Base-by-base conservation (phyloP, 371 early-diverging fungal species). In the Syncephalastrum sp. region DNA sequence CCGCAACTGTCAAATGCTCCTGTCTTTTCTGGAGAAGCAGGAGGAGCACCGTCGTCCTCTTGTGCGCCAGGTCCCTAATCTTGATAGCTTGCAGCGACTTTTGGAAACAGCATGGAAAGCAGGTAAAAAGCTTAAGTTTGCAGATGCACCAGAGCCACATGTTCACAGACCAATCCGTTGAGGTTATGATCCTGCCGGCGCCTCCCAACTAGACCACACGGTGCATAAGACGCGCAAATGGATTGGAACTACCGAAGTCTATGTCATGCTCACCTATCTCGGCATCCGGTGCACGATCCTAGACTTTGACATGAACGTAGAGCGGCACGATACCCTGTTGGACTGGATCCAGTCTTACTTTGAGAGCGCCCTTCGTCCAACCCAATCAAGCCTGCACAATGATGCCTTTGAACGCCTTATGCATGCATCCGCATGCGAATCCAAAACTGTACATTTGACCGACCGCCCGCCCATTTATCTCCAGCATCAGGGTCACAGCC, bases 211-310 rank as follows among this genome's bases (percentile, higher is more conserved):
- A 17, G 63, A 67, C 0, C 68, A 82, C 54, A 77, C 70, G 12
- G 82, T 91, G 6, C 66, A 73, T 42, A 79, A 75, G 23, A 87
- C 90, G 8, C 60, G 72, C 13, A 90, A 88, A 64, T 91, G 91
- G 91, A 91, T 92, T 62, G 92, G 92, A 0, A 81, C 90, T 0
- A 86, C 89, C 1, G 92, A 92, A 56, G 85, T 84, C 0, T 88
- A 84, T 64, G 76, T 81, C 1, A 71, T 89, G 16, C 62, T 91
- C 25, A 73, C 74, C 3, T 86, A 83, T 21, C 61, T 87, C 1
- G 87, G 88, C 12, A 68, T 89, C 29, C 81, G 79, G 1, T 74
- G 82, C 6, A 81, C 74, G 6, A 77, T 90, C 23, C 74, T 85
- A 27, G 90, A 90, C 44, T 90, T 91, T 53, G 87, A 86, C 58